Conservation (phyloP, 306 rosid genomes). For the Leucaena leucocephala region DNA sequence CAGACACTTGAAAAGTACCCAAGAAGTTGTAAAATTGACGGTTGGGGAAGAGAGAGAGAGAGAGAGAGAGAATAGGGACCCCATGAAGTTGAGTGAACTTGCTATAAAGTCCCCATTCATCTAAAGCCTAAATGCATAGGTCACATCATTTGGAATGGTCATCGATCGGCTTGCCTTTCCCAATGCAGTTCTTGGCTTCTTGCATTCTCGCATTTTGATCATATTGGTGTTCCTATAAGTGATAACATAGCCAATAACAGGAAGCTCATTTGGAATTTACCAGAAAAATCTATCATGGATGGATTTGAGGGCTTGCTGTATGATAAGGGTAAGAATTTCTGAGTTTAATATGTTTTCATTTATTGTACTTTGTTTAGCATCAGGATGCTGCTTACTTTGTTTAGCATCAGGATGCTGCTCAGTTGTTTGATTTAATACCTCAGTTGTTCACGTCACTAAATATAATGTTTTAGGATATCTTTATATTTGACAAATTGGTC, state of each 20-base stretch:
- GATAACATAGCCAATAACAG: constrained; percentile 13
- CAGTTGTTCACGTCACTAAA: constrained; percentile 24
- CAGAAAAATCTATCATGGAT: constrained; percentile 20
- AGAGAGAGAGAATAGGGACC: constrained; percentile 49
- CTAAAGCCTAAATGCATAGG: constrained; percentile 32
- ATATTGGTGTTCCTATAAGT: background rate
- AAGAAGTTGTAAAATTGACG: constrained; percentile 19
- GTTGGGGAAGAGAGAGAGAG: constrained; percentile 1
- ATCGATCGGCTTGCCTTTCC: constrained; percentile 26
- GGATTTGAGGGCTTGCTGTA: constrained; percentile 21
- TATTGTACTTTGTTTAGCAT: constrained; percentile 10
- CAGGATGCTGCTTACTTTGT: constrained; percentile 24
- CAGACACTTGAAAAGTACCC: constrained; percentile 11
- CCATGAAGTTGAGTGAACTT: constrained; percentile 38
- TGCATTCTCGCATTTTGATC: constrained; percentile 25
- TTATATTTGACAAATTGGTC: constrained; percentile 18
- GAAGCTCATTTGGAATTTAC: constrained; percentile 32
- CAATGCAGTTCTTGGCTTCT: constrained; percentile 33
- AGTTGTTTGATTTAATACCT: background rate
- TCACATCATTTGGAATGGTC: constrained; percentile 45
- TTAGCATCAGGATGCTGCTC: constrained; percentile 20
- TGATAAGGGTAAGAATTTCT: constrained; percentile 32
- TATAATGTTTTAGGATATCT: constrained; percentile 1
- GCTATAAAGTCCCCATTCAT: constrained; percentile 44
- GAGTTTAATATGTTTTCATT: constrained; percentile 28